Evolutionary conservation across 495 filamentous ascomycete genomes (phyloP).

Genomic region (Lophiostoma macrostomum): DNA sequence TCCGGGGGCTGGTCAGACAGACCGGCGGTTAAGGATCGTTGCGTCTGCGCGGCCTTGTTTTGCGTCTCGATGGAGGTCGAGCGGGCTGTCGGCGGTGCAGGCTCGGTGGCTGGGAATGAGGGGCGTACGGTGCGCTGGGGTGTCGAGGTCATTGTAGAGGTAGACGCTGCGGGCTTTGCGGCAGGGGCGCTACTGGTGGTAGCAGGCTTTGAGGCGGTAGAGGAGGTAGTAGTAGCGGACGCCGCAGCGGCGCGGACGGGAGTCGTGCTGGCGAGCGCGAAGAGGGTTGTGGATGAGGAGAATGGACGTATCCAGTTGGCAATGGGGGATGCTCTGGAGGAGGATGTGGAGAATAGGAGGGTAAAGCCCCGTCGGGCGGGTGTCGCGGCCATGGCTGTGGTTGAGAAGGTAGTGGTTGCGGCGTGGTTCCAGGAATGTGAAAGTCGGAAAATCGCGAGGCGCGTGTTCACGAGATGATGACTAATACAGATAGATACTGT

Average conservation of each 20-base stretch:
- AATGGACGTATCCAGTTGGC: constrained; percentile 17
- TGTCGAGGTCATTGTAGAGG: not conserved
- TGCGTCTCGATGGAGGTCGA: constrained; percentile 6
- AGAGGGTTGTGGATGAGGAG: constrained; percentile 1
- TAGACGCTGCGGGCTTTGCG: not conserved
- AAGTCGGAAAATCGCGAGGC: no score
- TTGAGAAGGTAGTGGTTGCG: not conserved
- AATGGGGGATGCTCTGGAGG: constrained; percentile 13
- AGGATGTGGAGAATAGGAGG: not conserved
- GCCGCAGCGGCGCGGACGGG: constrained; percentile 2
- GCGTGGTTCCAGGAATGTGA: no score
- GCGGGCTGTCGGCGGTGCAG: constrained; percentile 27
- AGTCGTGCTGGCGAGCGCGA: constrained; percentile 37
- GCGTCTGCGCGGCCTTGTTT: constrained; percentile 12
- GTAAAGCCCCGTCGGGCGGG: constrained; percentile 2
- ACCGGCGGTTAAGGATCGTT: constrained; percentile 49
- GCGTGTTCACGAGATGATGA: no score
- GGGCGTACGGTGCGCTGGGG: constrained; percentile 18
- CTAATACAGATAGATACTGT: no score
- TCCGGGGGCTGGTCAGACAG: constrained; percentile 53
- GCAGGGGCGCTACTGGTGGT: no score
- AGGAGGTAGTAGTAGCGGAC: constrained; percentile 4
- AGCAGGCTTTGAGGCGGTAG: not conserved
- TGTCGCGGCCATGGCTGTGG: constrained; percentile 5
- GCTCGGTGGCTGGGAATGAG: constrained; percentile 20